Base-by-base conservation (phyloP, 2,329 filamentous ascomycete species). In the Aotearoamyces nothofagi region DNA sequence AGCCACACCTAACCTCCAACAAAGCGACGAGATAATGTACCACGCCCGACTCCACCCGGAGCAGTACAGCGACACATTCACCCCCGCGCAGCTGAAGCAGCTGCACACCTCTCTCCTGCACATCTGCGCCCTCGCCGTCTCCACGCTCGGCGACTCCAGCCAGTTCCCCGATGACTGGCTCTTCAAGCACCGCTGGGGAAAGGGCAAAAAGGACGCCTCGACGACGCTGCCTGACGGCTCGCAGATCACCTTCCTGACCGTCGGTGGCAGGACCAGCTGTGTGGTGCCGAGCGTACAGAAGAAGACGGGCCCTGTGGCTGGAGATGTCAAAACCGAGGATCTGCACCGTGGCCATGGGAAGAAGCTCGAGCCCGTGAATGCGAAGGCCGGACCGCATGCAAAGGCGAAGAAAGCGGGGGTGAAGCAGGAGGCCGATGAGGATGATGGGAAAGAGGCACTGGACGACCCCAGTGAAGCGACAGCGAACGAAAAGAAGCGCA, bases 251-350 rank as follows among this genome's bases (percentile, higher is more conserved):
- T 90, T 87, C 46, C 55, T 96, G 27, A 94, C 78, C 1, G 87
- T 96, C 0, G 87, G 87, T 1, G 86, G 87, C 2, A 63, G 90
- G 25, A 96, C 90, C 3, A 93, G 82, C 45, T 92, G 86, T 26
- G 78, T 87, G 29, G 83, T 92, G 1, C 84, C 84, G 0, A 71
- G 63, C 9, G 57, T 90, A 15, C 90, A 96, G 57, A 92, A 84
- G 60, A 93, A 92, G 60, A 47, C 45, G 3, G 46, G 45, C 5
- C 27, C 36, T 15, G 39, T 44, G 12, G 40, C 44, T 15, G 42
- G 37, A 14, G 45, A 45, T 25, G 20, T 38, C 8, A 45, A 46
- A n/a, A n/a, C n/a, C n/a, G n/a, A n/a, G n/a, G n/a, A n/a, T n/a
- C n/a, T n/a, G n/a, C n/a, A n/a, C n/a, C n/a, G n/a, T n/a, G n/a